Evolutionary conservation across 805 yeast genomes (phyloP), one percentile per base, ranked within the genome.

Genomic region (Suhomyces faveliae): DNA sequence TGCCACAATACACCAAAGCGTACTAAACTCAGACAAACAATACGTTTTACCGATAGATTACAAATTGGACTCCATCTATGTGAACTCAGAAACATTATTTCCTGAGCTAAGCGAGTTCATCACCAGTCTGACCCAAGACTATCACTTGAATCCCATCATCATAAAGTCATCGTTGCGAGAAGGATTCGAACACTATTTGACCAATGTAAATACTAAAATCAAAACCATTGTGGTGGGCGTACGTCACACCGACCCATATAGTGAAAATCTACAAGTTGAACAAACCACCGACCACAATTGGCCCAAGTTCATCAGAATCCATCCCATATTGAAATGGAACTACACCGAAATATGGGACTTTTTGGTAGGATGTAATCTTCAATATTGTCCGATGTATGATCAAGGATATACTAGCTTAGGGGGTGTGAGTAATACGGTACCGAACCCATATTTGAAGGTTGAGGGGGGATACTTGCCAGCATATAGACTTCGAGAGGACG

Each of bases 321-420:
- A 91, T 59, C 98, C 99, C 0, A 82, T 94, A 5, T 73, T 94
- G 38, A 87, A 87, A 47, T 94, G 98, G 98, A 79, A 79, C 35
- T 86, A 88, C 55, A 77, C 78, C 17, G 88, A 90, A 48, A 76
- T 94, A 2, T 94, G 99, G 99, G 80, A 81, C 54, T 91, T 92
- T 60, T 66, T 92, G 43, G 66, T 81, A 17, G 77, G 69, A 19
- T 70, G 81, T 17, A 61, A 75, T n/a, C 75, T 85, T 37, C 76
- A 76, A 2, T 90, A 92, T 62, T 92, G 98, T 62, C 57, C 61
- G 2, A 68, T 94, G 47, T 94, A 94, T 59, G 95, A 87, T 55
- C 47, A 56, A 30, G 99, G 99, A 0, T 94, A 85, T 60, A 91
- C 99, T 0, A 88, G 96, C 0, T 66, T 94, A 15, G 99, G 99